A percentile compares a stretch with the other conserved stretches of the same genome.
Conservation (phyloP, 148 eudicot species). For the Simmondsia chinensis region DNA sequence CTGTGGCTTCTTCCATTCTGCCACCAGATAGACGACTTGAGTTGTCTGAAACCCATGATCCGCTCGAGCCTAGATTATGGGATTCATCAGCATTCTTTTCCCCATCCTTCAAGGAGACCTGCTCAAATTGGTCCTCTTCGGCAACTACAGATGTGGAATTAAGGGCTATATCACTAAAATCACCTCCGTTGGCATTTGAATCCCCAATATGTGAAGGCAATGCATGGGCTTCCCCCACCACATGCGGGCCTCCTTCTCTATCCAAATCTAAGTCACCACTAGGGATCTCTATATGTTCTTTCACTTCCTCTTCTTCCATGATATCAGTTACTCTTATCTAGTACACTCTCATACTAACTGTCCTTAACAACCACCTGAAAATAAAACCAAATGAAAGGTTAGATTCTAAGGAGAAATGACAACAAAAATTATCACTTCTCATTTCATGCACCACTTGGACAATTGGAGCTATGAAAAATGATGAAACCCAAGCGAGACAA, state of each 20-base stretch:
- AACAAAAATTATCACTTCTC: no score
- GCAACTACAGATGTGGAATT: conserved; percentile 16
- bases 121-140: conserved; percentile 72
- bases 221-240: conserved; percentile 23
- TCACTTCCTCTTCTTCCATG: conserved; percentile 63
- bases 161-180: conserved; percentile 14
- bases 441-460: no score
- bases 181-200: conserved; percentile 4
- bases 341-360: conserved; percentile 16
- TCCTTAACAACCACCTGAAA: conserved; percentile 21
- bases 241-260: conserved; percentile 17
- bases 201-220: conserved; percentile 18
- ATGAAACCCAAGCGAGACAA: no score
- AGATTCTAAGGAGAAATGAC: no score
- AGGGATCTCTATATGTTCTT: conserved; percentile 23
- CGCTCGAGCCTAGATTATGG: conserved; percentile 15
- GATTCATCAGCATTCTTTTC: conserved; percentile 22
- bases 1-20: conserved; percentile 34
- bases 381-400: no score
- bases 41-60: conserved; percentile 21
- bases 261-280: conserved; percentile 16
- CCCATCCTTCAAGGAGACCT: conserved; percentile 52
- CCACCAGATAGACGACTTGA: conserved; percentile 25
- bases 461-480: no score
- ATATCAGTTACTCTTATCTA: conserved; percentile 14